Evolutionary conservation across 2,329 filamentous ascomycete genomes (phyloP).

Genomic region (Nemania serpens): DNA sequence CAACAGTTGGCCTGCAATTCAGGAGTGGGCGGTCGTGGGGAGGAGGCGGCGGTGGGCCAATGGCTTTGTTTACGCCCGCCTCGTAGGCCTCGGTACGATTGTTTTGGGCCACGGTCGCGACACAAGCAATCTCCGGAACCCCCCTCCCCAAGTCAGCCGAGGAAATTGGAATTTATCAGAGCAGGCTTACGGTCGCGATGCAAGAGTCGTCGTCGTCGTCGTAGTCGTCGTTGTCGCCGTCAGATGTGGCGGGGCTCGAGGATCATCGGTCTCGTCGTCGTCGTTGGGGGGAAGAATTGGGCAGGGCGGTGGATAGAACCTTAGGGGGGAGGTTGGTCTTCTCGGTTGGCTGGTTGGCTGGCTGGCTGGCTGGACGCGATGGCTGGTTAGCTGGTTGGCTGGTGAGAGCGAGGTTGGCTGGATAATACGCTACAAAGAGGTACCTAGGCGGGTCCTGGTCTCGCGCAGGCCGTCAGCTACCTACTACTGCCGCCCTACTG

Average conservation of each 20-base stretch:
- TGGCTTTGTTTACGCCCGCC: slow-evolving; percentile 40
- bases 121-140: not conserved
- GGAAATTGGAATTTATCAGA: slow-evolving; percentile 13
- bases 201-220: slow-evolving; percentile 32
- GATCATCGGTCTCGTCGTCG: slow-evolving; percentile 34
- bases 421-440: not conserved
- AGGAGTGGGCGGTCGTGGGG: slow-evolving; percentile 28
- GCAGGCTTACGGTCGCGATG: slow-evolving; percentile 36
- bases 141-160: too few species aligned
- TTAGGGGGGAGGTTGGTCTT: slow-evolving; percentile 31
- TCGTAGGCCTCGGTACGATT: slow-evolving; percentile 29
- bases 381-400: slow-evolving; percentile 26
- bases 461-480: too few species aligned
- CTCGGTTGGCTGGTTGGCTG: slow-evolving; percentile 30
- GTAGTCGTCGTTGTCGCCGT: slow-evolving; percentile 33
- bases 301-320: slow-evolving; percentile 28
- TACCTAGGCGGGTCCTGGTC: not conserved
- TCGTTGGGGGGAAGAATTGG: slow-evolving; percentile 33
- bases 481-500: too few species aligned
- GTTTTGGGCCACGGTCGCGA: slow-evolving; percentile 10
- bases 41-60: slow-evolving; percentile 29
- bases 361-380: slow-evolving; percentile 22
- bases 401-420: slow-evolving; percentile 16
- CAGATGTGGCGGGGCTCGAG: slow-evolving; percentile 34
- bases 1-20: slow-evolving; percentile 6